A percentile compares a stretch with the other conserved stretches of the same genome.
Conservation (phyloP, 768 basidiomycete species). For the Botryobasidium botryosum region DNA sequence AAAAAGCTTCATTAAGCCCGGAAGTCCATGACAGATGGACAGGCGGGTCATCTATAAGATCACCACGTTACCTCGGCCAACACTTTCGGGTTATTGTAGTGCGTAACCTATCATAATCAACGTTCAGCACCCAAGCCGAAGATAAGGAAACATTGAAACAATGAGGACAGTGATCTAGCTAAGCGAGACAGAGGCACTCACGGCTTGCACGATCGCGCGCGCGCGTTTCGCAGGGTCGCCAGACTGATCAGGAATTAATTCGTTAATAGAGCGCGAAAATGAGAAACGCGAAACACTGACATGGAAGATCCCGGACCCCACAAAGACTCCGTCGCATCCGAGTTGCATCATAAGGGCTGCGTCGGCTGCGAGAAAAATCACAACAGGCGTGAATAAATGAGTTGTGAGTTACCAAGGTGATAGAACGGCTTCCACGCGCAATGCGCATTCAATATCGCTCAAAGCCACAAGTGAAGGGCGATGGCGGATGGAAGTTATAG, state of each 20-base stretch:
- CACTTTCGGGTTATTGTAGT: constrained; percentile 86
- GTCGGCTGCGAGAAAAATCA: constrained; percentile 44
- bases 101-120: constrained; percentile 53
- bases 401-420: too few species aligned
- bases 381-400: not conserved
- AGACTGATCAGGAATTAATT: constrained; percentile 32
- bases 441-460: not conserved
- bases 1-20: too few species aligned
- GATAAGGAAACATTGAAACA: too few species aligned
- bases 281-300: constrained; percentile 26
- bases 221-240: constrained; percentile 89
- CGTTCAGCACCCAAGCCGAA: too few species aligned
- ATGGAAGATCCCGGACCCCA: constrained; percentile 94
- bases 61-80: constrained; percentile 70
- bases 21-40: too few species aligned
- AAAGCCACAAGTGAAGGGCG: constrained; percentile 5
- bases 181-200: constrained; percentile 20
- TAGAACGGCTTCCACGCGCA: too few species aligned
- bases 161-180: constrained; percentile 7
- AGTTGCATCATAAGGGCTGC: constrained; percentile 99
- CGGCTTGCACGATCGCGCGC: constrained; percentile 90
- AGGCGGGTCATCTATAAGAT: too few species aligned
- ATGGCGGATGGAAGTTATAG: not conserved
- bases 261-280: not conserved
- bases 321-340: constrained; percentile 95